Base-by-base conservation (phyloP, 352 stramenopile species). In the Phytophthora idaei region DNA sequence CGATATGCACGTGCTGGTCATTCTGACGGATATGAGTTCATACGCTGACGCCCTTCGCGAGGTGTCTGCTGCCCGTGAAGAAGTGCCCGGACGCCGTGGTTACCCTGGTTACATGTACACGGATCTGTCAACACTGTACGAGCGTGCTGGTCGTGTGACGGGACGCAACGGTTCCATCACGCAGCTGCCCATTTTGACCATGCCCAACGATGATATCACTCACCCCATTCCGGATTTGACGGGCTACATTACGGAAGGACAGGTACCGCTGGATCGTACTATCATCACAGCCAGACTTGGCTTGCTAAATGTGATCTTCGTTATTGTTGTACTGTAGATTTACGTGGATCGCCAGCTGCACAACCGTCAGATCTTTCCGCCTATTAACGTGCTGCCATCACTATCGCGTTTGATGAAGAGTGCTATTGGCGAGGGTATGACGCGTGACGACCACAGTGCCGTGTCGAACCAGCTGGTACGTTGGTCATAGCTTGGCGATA, bases 71-170 rank as follows among this genome's bases (percentile, higher is more conserved):
- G 94, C 94, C 11, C 87, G 94, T 74, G 94, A 98, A 83, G 94
- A 98, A 92, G 94, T 98, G 60, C 98, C 98, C 47, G 97, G 97
- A 65, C 95, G 97, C 85, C 94, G 98, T 93, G 97, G 97, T 81
- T 99, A 99, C 87, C 98, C 98, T 31, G 98, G 98, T 77, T 99
- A 99, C 84, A 99, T 99, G 98, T 99, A 99, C 89, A 99, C 98
- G 71, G 97, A 99, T 98, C 83, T 99, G 77, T 98, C 95, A 57
- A 99, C 95, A 51, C 98, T 99, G 68, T 99, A 99, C 78, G 97
- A 99, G 85, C 92, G 97, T 72, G 97, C 97, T 55, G 97, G 97
- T 73, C 94, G 97, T 90, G 97, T 99, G 27, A 92, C 86, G 58
- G 98, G 98, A 59, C 93, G 97, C 61, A 99, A 99, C 71, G 98